These are phyloP conservation scores for Dothistroma pini DNA, from an alignment of 2,329 filamentous ascomycete species.

Conservation along the genomic window DNA sequence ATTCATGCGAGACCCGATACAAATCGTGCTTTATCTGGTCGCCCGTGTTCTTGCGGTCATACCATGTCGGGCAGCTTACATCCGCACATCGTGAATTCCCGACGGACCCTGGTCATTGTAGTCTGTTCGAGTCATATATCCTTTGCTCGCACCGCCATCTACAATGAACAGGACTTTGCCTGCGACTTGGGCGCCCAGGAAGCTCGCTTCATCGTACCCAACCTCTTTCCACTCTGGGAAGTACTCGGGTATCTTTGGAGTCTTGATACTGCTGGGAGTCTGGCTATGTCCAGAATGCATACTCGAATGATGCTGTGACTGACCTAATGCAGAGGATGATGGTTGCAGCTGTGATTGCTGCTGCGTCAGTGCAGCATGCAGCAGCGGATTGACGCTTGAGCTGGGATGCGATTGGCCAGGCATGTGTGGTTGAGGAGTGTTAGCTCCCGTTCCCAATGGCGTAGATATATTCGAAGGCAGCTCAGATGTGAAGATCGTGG, in stretches of 20 bases:
- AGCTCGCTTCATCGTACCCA: constrained; percentile 75
- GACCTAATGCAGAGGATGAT: constrained; percentile 27
- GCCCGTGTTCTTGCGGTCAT: not conserved
- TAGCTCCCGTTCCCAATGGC: constrained; percentile 81
- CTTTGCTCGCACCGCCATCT: constrained; percentile 63
- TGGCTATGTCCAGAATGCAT: constrained; percentile 59
- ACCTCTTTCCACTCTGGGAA: constrained; percentile 82
- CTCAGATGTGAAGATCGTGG: constrained; percentile 96
- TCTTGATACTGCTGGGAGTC: constrained; percentile 81
- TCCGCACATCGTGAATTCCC: constrained; percentile 56
- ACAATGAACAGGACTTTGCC: constrained; percentile 70
- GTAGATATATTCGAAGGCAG: constrained; percentile 91
- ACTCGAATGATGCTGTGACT: constrained; percentile 29
- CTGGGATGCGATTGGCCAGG: constrained; percentile 41
- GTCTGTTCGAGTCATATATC: constrained; percentile 64
- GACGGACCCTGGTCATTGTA: constrained; percentile 65
- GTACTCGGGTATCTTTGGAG: constrained; percentile 74
- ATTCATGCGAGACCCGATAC: not conserved
- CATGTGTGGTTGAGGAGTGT: constrained; percentile 70
- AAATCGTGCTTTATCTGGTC: not conserved
- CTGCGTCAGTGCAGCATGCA: constrained; percentile 84
- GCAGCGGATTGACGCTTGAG: constrained; percentile 72
- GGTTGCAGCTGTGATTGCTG: constrained; percentile 50
- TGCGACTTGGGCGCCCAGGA: constrained; percentile 82
- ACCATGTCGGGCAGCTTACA: constrained; percentile 6